Percentiles rank a stretch among this genome's conserved stretches.
These are phyloP conservation scores for Cynanchum wilfordii DNA, from an alignment of 257 asterid species.

Conservation along the genomic window DNA sequence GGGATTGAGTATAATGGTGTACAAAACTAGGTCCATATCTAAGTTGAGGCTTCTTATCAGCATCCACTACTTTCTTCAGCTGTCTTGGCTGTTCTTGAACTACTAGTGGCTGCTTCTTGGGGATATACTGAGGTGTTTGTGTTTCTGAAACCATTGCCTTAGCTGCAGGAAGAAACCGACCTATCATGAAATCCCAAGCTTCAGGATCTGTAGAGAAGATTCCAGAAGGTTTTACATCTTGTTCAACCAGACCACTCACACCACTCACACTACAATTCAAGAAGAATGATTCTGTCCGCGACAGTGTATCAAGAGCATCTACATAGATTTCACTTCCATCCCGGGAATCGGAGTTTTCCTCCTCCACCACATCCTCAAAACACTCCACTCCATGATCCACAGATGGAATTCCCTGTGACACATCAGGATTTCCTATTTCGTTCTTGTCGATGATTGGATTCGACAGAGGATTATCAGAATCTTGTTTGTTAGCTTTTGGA, in stretches of 20 bases:
- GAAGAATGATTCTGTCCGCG: conserved; percentile 62
- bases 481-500: conserved; percentile 29
- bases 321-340: conserved; percentile 50
- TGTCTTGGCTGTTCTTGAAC: conserved; percentile 35
- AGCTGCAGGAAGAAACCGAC: conserved; percentile 91
- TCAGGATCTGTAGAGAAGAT: conserved; percentile 34
- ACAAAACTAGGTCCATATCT: conserved; percentile 84
- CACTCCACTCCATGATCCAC: conserved; percentile 19
- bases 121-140: conserved; percentile 52
- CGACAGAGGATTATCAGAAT: conserved; percentile 21
- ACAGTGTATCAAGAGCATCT: conserved; percentile 70
- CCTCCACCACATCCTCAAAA: conserved; percentile 23
- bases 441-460: conserved; percentile 13
- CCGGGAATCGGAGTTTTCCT: conserved; percentile 34
- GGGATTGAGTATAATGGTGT: conserved; percentile 35
- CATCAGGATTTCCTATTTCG: conserved; percentile 12
- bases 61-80: conserved; percentile 29
- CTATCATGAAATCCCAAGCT: conserved; percentile 68
- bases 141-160: conserved; percentile 70
- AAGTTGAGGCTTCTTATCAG: conserved; percentile 42
- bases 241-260: conserved; percentile 51
- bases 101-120: conserved; percentile 37
- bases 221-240: conserved; percentile 30
- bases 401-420: conserved; percentile 8
- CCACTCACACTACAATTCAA: conserved; percentile 74